Evolutionary conservation across 108 stramenopile genomes (phyloP).

Genomic region (Cyclostephanos invisitatus): DNA sequence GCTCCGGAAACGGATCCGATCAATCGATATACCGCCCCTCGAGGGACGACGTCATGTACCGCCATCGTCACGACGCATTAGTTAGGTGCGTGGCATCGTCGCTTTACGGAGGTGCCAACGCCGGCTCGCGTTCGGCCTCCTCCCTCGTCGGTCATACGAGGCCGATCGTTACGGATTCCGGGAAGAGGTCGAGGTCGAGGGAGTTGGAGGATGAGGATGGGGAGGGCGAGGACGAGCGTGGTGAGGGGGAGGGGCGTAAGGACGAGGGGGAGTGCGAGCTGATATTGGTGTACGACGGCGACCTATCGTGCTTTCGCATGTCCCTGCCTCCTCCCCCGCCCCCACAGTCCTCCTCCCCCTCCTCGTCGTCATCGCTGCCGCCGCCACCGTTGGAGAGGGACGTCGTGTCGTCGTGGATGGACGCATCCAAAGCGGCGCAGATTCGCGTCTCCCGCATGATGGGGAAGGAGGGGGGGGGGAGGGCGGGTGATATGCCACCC

Average conservation of each 20-base stretch:
- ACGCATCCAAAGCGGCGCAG: slow-evolving; percentile 41
- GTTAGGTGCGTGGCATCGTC: slow-evolving; percentile 69
- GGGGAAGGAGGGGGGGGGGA: no score
- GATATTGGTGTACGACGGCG: slow-evolving; percentile 69
- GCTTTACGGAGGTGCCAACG: slow-evolving; percentile 54
- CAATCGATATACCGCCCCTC: slow-evolving; percentile 58
- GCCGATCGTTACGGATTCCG: no score
- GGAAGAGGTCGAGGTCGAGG: no score
- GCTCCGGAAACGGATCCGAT: slow-evolving; percentile 68
- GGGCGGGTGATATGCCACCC: no score
- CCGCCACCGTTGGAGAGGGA: slow-evolving; percentile 49
- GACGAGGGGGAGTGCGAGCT: slow-evolving; percentile 36
- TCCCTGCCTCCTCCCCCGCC: slow-evolving; percentile 9
- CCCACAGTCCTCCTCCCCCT: background rate
- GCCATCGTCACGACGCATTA: slow-evolving; percentile 74
- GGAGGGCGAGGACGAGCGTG: no score
- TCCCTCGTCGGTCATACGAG: no score
- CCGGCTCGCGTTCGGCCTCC: no score
- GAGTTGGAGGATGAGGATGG: no score
- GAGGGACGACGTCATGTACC: slow-evolving; percentile 74
- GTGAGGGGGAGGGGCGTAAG: background rate
- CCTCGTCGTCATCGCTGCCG: background rate
- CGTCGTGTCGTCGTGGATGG: slow-evolving; percentile 63
- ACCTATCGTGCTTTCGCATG: slow-evolving; percentile 44
- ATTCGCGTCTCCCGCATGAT: background rate